Evolutionary conservation across 148 eudicot genomes (phyloP).

Genomic region (Pharnaceum exiguum): DNA sequence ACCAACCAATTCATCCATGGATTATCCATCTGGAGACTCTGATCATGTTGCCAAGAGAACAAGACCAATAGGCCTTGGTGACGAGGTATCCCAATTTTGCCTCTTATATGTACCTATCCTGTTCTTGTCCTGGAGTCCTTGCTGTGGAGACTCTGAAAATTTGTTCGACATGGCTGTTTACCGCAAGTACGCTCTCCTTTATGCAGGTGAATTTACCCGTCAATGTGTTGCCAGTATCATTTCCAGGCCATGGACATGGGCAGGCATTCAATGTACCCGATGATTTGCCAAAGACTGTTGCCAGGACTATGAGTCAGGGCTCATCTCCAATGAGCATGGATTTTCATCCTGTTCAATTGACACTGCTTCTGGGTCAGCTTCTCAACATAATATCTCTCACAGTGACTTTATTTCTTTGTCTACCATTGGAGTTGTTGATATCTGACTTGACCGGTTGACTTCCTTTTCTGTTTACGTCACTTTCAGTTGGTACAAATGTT

Average conservation of each 20-base stretch:
- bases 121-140: background rate
- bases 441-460: conserved; percentile 7
- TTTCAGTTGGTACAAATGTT: conserved; percentile 69
- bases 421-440: background rate
- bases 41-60: conserved; percentile 79
- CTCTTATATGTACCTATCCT: conserved; percentile 3
- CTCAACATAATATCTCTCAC: background rate
- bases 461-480: background rate
- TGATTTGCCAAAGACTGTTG: conserved; percentile 76
- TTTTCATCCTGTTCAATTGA: conserved; percentile 76
- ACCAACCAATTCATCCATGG: conserved; percentile 65
- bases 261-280: conserved; percentile 56
- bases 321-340: conserved; percentile 91
- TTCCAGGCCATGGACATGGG: conserved; percentile 43
- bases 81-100: conserved; percentile 45
- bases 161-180: background rate
- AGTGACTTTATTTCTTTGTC: conserved; percentile 4
- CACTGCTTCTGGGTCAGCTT: conserved; percentile 70
- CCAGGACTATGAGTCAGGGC: conserved; percentile 62
- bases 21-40: conserved; percentile 73
- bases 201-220: conserved; percentile 59
- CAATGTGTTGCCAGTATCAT: conserved; percentile 62
- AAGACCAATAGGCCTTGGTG: conserved; percentile 60
- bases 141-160: background rate
- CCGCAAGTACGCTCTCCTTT: background rate